These are phyloP conservation scores for Russula lepida DNA, from an alignment of 768 basidiomycete species.

Conservation along the genomic window DNA sequence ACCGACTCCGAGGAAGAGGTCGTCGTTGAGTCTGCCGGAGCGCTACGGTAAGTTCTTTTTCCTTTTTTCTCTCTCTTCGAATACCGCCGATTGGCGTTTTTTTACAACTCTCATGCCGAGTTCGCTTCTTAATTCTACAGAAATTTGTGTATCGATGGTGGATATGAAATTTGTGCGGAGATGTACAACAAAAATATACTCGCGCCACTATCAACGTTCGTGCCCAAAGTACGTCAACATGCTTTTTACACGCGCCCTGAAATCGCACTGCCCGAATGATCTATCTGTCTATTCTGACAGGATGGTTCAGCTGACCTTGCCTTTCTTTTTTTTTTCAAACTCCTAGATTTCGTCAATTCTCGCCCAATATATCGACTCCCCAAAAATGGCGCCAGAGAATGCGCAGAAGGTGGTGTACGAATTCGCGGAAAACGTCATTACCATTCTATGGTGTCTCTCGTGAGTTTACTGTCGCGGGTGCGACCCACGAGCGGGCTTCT, in stretches of 20 bases:
- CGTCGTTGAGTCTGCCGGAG: constrained; percentile 79
- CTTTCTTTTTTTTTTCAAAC: not conserved
- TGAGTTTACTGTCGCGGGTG: constrained; percentile 38
- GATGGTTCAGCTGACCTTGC: not conserved
- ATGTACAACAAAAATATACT: constrained; percentile 97
- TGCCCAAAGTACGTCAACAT: constrained; percentile 58
- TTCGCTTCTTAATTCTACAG: constrained; percentile 32
- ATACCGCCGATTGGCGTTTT: not conserved
- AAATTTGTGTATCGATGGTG: constrained; percentile 91
- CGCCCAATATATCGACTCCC: constrained; percentile 52
- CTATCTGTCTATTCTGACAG: not conserved
- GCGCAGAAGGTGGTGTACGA: constrained; percentile 73
- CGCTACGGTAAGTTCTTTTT: constrained; percentile 56
- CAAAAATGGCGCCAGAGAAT: constrained; percentile 59
- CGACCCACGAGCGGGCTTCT: not conserved
- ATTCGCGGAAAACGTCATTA: constrained; percentile 88
- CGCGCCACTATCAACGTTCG: constrained; percentile 61
- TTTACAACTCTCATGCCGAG: not conserved
- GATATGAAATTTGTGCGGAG: constrained; percentile 90
- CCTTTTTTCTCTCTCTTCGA: no score
- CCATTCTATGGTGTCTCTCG: constrained; percentile 91
- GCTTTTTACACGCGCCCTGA: not conserved
- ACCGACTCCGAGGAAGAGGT: constrained; percentile 90
- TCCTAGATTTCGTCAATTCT: constrained; percentile 65
- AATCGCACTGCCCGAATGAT: not conserved